Percentiles rank a stretch among this genome's conserved stretches.
These are phyloP conservation scores for Sideroxylon spinosum DNA, from an alignment of 179 eudicot species.

Conservation along the genomic window DNA sequence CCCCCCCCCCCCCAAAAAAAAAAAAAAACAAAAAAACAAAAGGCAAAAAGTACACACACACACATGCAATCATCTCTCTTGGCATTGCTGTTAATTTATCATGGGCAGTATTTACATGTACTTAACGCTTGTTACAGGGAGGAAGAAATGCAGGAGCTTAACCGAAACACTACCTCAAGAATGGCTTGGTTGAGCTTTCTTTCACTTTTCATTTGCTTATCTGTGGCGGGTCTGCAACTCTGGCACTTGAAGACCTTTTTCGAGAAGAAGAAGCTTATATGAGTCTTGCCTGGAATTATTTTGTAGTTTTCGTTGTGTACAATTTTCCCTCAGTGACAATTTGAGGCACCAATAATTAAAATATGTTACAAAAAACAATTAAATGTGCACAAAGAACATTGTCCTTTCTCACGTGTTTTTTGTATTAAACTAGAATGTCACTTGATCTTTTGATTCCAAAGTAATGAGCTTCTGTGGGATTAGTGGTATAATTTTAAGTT, in stretches of 20 bases:
- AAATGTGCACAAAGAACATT: neutral
- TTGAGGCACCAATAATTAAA: neutral
- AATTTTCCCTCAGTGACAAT: neutral
- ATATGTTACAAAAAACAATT: neutral
- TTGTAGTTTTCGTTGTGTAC: constrained; percentile 2
- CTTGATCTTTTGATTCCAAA: neutral
- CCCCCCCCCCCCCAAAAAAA: too few relatives aligned
- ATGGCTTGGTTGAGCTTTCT: constrained; percentile 79
- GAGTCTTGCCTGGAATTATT: neutral
- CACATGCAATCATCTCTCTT: neutral
- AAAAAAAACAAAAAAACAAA: too few relatives aligned
- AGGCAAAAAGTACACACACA: too few relatives aligned
- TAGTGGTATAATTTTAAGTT: too few relatives aligned
- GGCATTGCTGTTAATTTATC: neutral
- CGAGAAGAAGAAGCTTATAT: constrained; percentile 79
- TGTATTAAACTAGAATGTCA: neutral
- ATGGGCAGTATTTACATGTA: neutral
- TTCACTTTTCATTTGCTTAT: constrained; percentile 53
- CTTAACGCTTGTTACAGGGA: constrained; percentile 46
- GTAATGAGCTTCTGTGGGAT: too few relatives aligned
- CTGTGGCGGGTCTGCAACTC: constrained; percentile 67
- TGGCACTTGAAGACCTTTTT: constrained; percentile 78
- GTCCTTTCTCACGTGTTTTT: neutral
- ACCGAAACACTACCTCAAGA: constrained; percentile 57
- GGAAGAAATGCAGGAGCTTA: constrained; percentile 75